Evolutionary conservation across 208 protist species (phyloP).

Genomic region (Leptomonas seymouri): DNA sequence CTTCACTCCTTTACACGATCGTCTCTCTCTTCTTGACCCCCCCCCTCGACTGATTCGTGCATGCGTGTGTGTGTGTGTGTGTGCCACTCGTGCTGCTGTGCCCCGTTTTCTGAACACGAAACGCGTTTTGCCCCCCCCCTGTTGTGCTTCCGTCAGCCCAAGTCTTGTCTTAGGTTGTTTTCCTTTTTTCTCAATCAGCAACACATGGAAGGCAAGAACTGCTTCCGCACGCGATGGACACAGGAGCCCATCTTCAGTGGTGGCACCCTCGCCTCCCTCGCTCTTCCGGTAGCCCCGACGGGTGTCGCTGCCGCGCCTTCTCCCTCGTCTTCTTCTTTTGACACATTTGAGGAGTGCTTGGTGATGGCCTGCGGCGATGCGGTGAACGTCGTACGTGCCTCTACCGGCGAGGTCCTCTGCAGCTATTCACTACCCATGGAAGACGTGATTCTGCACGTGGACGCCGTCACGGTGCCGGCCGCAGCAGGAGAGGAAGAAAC

Average conservation of each 20-base stretch:
- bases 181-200: no score
- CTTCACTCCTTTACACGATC: no score
- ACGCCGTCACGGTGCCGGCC: slow-evolving; percentile 66
- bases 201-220: slow-evolving; percentile 85
- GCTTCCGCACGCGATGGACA: slow-evolving; percentile 83
- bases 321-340: not conserved
- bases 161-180: no score
- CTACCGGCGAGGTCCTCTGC: slow-evolving; percentile 62
- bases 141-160: no score
- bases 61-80: no score
- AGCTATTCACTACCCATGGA: slow-evolving; percentile 80
- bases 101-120: no score
- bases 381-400: slow-evolving; percentile 70
- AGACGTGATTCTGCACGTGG: slow-evolving; percentile 84
- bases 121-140: no score
- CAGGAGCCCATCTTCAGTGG: slow-evolving; percentile 89
- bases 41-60: no score
- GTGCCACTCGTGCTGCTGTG: no score
- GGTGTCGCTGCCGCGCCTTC: slow-evolving; percentile 5
- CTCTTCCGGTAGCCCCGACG: slow-evolving; percentile 29
- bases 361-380: slow-evolving; percentile 85
- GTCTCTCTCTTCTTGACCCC: no score
- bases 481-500: not conserved
- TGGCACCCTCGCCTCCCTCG: slow-evolving; percentile 73
- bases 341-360: slow-evolving; percentile 44